Base-by-base conservation (phyloP, 208 protist genomes). In the Trypanosoma cruzi region DNA sequence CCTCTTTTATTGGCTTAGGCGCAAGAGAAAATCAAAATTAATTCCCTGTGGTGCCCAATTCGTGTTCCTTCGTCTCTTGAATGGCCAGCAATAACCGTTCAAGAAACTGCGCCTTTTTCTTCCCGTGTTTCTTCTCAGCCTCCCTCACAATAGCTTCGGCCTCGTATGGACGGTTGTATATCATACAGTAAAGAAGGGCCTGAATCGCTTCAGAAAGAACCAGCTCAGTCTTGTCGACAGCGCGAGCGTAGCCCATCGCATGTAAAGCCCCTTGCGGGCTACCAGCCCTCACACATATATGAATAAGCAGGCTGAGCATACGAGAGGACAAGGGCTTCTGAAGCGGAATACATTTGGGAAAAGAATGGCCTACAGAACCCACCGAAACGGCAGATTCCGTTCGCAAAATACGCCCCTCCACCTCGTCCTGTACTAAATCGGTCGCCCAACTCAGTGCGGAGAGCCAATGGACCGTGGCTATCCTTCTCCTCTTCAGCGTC, bases 381-480 rank as follows among this genome's bases (percentile, higher is more conserved):
- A 3, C 2, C 11, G 85, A 92, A 32, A 71, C 54, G 8, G 81
- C 87, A 4, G 87, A 92, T 29, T 84, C 90, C 0, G 90, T 92
- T 52, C 68, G 62, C 2, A 70, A 50, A 37, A 96, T 88, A 32
- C 86, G 79, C 2, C 56, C 61, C 56, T 90, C 81, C 3, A 62
- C 64, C 29, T 64, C 49, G 16, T 81, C 82, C 42, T 70, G 55
- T 64, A 88, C 84, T 50, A 88, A 73, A 22, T 81, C 53, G 4
- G 74, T 77, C n/a, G 81, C 80, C 80, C 88, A 94, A 67, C 86
- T 86, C 32, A 94, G 73, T 29, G 88, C 91, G 1, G 88, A 88
- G 22, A 84, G 63, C 89, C 91, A 96, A 73, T 92, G 85, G 28
- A 96, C 88, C 10, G 5, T 24, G 13, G 52, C n/a, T 11, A 29